Percentiles rank a stretch among this genome's conserved stretches.
Conservation (phyloP, 306 rosid species). For the Ammopiptanthus mongolicus region DNA sequence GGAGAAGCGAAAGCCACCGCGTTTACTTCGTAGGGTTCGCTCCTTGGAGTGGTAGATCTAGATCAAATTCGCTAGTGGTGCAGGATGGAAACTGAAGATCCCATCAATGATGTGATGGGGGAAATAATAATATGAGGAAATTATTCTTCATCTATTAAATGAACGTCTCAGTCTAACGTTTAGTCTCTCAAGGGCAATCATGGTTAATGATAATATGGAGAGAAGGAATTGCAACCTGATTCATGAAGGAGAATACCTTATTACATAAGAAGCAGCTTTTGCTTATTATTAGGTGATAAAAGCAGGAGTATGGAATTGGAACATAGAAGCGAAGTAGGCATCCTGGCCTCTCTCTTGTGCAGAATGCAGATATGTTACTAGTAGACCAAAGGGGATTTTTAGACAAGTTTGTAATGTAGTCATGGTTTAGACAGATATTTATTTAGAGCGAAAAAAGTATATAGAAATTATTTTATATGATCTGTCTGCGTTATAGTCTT, state of each 20-base stretch:
- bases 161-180: not conserved
- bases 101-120: not conserved
- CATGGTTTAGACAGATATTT: conserved; percentile 9
- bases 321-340: conserved; percentile 20
- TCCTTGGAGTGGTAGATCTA: conserved; percentile 76
- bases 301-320: conserved; percentile 25
- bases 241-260: conserved; percentile 23
- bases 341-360: conserved; percentile 26
- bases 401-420: conserved; percentile 23
- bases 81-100: conserved; percentile 4
- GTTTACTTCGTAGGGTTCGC: conserved; percentile 53
- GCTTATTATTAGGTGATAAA: conserved; percentile 22
- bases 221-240: conserved; percentile 27
- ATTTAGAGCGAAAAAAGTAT: conserved; percentile 12
- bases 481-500: not conserved
- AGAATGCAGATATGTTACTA: conserved; percentile 26
- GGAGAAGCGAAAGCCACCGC: conserved; percentile 68
- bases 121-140: conserved; percentile 5
- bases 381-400: conserved; percentile 16
- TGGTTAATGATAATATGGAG: conserved; percentile 2
- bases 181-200: conserved; percentile 17
- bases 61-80: conserved; percentile 29
- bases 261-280: conserved; percentile 18
- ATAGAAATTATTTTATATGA: conserved; percentile 16
- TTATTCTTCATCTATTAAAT: conserved; percentile 4